These are phyloP conservation scores for Kitagawia praeruptora DNA, from an alignment of 129 eudicot genomes.

Conservation along the genomic window DNA sequence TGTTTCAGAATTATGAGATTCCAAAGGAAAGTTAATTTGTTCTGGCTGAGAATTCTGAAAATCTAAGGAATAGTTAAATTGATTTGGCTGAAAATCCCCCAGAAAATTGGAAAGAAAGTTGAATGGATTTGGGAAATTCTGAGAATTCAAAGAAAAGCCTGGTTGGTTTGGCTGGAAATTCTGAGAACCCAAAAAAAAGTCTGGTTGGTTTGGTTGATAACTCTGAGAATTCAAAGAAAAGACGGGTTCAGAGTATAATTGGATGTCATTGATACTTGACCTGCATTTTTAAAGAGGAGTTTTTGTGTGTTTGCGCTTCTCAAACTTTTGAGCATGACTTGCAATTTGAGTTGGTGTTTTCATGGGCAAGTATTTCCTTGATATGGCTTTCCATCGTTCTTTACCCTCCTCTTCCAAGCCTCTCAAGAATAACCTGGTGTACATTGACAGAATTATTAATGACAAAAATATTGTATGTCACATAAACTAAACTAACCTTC, in stretches of 20 bases:
- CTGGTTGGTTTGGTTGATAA: background rate
- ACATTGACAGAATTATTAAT: too few relatives aligned
- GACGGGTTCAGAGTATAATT: background rate
- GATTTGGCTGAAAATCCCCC: too few relatives aligned
- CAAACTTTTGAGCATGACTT: background rate
- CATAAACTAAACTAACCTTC: too few relatives aligned
- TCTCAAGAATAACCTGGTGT: background rate
- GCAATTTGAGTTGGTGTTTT: background rate
- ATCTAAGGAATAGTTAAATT: background rate
- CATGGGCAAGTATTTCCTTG: background rate
- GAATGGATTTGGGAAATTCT: too few relatives aligned
- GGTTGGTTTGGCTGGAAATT: background rate
- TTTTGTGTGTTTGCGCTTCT: background rate
- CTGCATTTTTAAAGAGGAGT: background rate
- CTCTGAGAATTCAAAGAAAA: background rate
- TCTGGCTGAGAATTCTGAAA: too few relatives aligned
- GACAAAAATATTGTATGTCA: too few relatives aligned
- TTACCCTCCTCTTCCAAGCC: background rate
- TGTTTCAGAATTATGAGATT: too few relatives aligned
- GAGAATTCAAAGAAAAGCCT: too few relatives aligned
- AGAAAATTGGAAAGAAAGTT: too few relatives aligned
- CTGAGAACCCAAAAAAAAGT: background rate
- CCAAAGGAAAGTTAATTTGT: too few relatives aligned
- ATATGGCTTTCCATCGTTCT: background rate
- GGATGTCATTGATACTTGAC: background rate